These are phyloP conservation scores for Penicillium sp. DNA, from an alignment of 2,329 filamentous ascomycete species.

Conservation along the genomic window DNA sequence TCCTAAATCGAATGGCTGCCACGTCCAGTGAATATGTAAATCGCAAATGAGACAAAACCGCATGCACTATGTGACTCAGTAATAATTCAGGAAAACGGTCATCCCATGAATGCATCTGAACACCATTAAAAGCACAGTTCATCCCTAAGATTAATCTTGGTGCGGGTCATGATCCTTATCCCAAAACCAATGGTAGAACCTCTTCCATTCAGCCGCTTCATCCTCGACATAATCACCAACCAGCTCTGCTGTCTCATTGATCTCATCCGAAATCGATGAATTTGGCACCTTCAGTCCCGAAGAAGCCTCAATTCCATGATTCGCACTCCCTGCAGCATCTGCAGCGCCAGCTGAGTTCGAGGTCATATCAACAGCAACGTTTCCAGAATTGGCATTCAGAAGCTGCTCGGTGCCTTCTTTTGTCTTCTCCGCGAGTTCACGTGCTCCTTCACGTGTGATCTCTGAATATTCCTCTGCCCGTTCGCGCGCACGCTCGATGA, in stretches of 20 bases:
- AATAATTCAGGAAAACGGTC: neutral
- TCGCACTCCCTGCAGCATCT: conserved; percentile 9
- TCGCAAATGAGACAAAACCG: too few relatives aligned
- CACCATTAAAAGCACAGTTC: neutral
- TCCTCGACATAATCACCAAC: conserved; percentile 49
- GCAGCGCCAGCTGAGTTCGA: conserved; percentile 24
- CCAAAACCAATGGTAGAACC: conserved; percentile 45
- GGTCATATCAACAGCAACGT: conserved; percentile 33
- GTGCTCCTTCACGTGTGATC: conserved; percentile 40
- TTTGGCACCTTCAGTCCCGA: conserved; percentile 18
- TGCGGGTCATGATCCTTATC: conserved; percentile 28
- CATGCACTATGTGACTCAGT: neutral
- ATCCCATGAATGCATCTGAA: neutral
- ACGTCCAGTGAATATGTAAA: too few relatives aligned
- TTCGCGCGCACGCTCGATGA: conserved; percentile 41
- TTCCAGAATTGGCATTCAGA: conserved; percentile 23
- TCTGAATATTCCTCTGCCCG: conserved; percentile 45
- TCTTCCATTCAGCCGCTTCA: conserved; percentile 41
- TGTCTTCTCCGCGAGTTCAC: conserved; percentile 34
- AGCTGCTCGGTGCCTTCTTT: conserved; percentile 28
- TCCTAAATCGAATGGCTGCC: too few relatives aligned
- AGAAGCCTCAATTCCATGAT: conserved; percentile 20
- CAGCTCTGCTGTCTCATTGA: conserved; percentile 47
- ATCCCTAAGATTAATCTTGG: neutral
- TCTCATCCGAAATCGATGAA: conserved; percentile 20